phyloP scores from a whole-genome alignment of 768 basidiomycete species.

The Phylloporus arenicola region DNA sequence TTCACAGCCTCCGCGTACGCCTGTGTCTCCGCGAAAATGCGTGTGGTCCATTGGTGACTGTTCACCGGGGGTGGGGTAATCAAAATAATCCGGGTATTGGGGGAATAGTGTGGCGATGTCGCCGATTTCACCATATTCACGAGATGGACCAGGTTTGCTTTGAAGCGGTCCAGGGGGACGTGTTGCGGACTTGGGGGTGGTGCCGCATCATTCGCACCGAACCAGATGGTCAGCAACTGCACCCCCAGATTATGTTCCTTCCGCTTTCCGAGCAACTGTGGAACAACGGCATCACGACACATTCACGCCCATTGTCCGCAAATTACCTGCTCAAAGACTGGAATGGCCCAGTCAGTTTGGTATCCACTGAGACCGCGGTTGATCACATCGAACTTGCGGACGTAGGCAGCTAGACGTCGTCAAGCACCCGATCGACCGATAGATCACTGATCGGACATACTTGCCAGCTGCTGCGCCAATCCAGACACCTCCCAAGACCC shows the following conservation, averaged over 20 bases:
- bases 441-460: constrained; percentile 12
- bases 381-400: constrained; percentile 76
- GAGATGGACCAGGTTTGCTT: constrained; percentile 57
- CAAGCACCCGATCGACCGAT: background rate
- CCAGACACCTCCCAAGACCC: constrained; percentile 56
- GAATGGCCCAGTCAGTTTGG: constrained; percentile 81
- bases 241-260: constrained; percentile 46
- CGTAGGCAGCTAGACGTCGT: constrained; percentile 56
- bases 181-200: constrained; percentile 63
- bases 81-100: constrained; percentile 68
- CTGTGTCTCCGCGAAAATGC: constrained; percentile 56
- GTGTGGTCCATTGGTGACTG: constrained; percentile 49
- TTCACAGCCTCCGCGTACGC: constrained; percentile 67
- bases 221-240: constrained; percentile 80
- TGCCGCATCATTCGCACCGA: constrained; percentile 85
- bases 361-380: constrained; percentile 85
- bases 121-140: constrained; percentile 59
- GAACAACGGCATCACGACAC: background rate
- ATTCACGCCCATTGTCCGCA: background rate
- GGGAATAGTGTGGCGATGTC: constrained; percentile 59
- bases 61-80: constrained; percentile 85
- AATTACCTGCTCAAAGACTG: constrained; percentile 67
- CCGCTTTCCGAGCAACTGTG: constrained; percentile 55
- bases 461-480: constrained; percentile 60
- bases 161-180: constrained; percentile 65